These are phyloP conservation scores for Fomitiporia mediterranea DNA, from an alignment of 1,284 basidiomycete genomes.

Conservation along the genomic window DNA sequence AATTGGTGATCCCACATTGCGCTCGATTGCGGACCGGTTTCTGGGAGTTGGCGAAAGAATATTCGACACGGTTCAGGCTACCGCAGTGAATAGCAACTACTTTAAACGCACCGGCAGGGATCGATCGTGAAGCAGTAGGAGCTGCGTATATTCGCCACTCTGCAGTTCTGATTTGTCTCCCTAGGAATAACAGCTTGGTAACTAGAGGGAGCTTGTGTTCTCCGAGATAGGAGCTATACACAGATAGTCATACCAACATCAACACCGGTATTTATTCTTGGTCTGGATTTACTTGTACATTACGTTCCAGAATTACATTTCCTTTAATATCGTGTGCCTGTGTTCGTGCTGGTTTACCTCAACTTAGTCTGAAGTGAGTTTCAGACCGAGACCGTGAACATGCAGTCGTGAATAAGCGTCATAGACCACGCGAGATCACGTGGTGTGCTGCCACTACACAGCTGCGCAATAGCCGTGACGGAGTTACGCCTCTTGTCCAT, in stretches of 20 bases:
- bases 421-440: not conserved
- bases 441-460: not conserved
- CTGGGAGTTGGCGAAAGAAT: conserved; percentile 84
- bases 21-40: conserved; percentile 75
- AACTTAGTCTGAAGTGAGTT: too few species aligned
- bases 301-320: too few species aligned
- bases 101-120: conserved; percentile 49
- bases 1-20: conserved; percentile 73
- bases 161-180: not conserved
- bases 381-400: too few species aligned
- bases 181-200: not conserved
- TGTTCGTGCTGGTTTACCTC: too few species aligned
- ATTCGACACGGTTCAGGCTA: conserved; percentile 78
- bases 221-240: not conserved
- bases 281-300: not conserved
- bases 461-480: not conserved
- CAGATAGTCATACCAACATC: not conserved
- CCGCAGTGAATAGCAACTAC: conserved; percentile 77
- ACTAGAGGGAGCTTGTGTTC: not conserved
- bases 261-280: not conserved
- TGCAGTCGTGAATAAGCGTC: not conserved
- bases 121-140: not conserved
- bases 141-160: too few species aligned
- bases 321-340: too few species aligned
- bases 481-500: not conserved